A percentile compares a stretch with the other conserved stretches of the same genome.
Conservation (phyloP, 768 basidiomycete genomes). For the Kwoniella pini region DNA sequence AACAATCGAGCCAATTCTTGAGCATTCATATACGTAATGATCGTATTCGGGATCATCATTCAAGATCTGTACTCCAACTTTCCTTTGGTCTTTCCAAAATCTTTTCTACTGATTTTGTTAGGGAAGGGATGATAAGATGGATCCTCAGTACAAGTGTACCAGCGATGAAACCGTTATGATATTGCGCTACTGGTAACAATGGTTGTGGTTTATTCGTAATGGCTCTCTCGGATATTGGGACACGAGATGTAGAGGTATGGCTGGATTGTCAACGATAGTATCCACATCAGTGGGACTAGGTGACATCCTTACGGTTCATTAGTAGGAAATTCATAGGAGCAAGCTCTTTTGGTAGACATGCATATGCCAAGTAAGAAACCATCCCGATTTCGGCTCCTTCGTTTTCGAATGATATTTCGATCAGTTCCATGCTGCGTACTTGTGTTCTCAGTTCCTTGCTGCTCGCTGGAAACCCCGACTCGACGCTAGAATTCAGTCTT, state of each 20-base stretch:
- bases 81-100: background rate
- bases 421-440: too few relatives aligned
- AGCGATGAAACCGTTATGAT: constrained; percentile 31
- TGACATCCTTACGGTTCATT: too few relatives aligned
- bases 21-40: constrained; percentile 23
- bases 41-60: background rate
- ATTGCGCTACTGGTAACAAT: constrained; percentile 26
- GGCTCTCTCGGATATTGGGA: constrained; percentile 1
- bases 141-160: constrained; percentile 22
- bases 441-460: too few relatives aligned
- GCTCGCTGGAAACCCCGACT: too few relatives aligned
- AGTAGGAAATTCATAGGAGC: too few relatives aligned
- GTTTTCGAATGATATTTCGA: too few relatives aligned
- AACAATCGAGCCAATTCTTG: constrained; percentile 20
- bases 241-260: constrained; percentile 26
- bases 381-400: too few relatives aligned
- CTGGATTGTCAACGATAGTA: constrained; percentile 23
- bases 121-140: constrained; percentile 2
- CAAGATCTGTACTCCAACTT: background rate
- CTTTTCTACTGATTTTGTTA: constrained; percentile 9
- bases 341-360: too few relatives aligned
- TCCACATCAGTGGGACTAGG: constrained; percentile 27
- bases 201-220: constrained; percentile 1
- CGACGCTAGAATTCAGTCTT: too few relatives aligned
- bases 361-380: too few relatives aligned